Evolutionary conservation across 352 stramenopile genomes (phyloP).

Genomic region (Pythium sp.): DNA sequence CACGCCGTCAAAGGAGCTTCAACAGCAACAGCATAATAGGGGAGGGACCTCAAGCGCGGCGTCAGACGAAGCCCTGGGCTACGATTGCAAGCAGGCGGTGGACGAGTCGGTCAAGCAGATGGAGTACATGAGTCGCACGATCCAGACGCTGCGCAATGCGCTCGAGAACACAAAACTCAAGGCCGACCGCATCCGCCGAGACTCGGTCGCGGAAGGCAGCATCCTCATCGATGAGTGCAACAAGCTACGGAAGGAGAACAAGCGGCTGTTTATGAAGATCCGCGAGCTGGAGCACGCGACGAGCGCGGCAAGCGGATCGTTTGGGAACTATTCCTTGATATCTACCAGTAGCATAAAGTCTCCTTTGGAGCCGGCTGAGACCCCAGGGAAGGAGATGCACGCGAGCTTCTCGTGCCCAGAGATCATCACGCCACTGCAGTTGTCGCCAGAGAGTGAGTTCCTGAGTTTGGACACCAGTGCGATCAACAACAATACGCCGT

Average conservation of each 20-base stretch:
- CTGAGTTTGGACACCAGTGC: constrained; percentile 18
- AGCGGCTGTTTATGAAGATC: constrained; percentile 55
- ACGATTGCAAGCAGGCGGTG: constrained; percentile 75
- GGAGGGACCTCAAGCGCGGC: not conserved
- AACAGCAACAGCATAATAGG: constrained; percentile 9
- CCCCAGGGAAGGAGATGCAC: constrained; percentile 15
- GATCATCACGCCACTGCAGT: constrained; percentile 19
- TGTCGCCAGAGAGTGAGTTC: constrained; percentile 21
- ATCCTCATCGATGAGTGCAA: constrained; percentile 83
- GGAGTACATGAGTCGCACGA: constrained; percentile 78
- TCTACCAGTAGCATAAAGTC: constrained; percentile 14
- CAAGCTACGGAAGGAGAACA: constrained; percentile 73
- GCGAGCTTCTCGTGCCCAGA: constrained; percentile 38
- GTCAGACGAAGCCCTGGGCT: constrained; percentile 51
- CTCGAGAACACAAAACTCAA: constrained; percentile 73
- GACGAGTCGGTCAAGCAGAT: constrained; percentile 77
- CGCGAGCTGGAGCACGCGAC: constrained; percentile 57
- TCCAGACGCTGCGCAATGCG: constrained; percentile 54
- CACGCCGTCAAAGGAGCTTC: not conserved
- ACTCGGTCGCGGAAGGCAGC: constrained; percentile 75
- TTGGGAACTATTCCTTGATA: not conserved
- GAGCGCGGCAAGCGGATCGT: constrained; percentile 12
- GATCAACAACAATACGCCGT: constrained; percentile 8
- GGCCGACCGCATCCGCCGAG: constrained; percentile 58
- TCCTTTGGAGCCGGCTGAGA: not conserved